Percentiles rank a stretch among this genome's conserved stretches.
Conservation (phyloP, 148 eudicot species). For the Salicornia ramosissima region DNA sequence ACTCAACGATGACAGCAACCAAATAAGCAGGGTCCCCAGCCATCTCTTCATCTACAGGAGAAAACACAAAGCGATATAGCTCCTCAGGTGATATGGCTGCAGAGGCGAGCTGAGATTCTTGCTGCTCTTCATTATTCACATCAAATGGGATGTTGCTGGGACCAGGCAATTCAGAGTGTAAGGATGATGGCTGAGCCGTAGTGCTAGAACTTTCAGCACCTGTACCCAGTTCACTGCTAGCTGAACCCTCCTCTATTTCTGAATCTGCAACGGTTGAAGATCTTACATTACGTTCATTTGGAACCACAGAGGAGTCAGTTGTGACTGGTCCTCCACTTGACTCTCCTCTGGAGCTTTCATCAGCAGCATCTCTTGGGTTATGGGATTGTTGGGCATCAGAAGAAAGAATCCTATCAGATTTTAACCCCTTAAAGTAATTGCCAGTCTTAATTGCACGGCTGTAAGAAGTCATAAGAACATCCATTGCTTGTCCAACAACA, state of each 20-base stretch:
- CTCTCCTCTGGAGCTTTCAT: slow-evolving; percentile 38
- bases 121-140: slow-evolving; percentile 40
- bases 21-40: slow-evolving; percentile 72
- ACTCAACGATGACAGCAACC: slow-evolving; percentile 70
- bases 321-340: slow-evolving; percentile 40
- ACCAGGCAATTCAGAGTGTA: slow-evolving; percentile 40
- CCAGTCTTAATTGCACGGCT: slow-evolving; percentile 76
- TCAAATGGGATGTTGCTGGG: slow-evolving; percentile 36
- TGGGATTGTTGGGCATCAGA: slow-evolving; percentile 37
- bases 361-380: slow-evolving; percentile 27
- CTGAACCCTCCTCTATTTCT: slow-evolving; percentile 57
- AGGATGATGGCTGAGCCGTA: slow-evolving; percentile 31
- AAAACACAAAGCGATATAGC: slow-evolving; percentile 66
- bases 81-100: slow-evolving; percentile 88
- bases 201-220: slow-evolving; percentile 32
- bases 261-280: slow-evolving; percentile 38
- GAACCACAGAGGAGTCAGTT: slow-evolving; percentile 34
- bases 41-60: slow-evolving; percentile 82
- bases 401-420: slow-evolving; percentile 44
- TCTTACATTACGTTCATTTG: slow-evolving; percentile 30
- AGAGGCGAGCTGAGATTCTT: slow-evolving; percentile 58
- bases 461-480: slow-evolving; percentile 65
- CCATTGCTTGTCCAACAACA: slow-evolving; percentile 67
- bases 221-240: slow-evolving; percentile 18
- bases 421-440: slow-evolving; percentile 51